Conservation (phyloP, 345 rosid species). For the Eucalyptus guilfoylei region DNA sequence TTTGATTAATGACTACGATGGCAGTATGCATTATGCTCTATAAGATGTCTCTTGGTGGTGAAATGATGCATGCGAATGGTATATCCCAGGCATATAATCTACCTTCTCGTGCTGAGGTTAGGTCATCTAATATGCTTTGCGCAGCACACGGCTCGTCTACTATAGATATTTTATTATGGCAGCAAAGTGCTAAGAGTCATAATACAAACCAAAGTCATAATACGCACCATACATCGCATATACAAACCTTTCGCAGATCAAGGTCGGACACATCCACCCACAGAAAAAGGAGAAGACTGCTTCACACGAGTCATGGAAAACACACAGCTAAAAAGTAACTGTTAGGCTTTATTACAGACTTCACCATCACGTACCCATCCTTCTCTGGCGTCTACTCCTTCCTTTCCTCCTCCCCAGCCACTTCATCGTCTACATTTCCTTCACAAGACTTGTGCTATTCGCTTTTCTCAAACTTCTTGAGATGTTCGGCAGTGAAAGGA, state of each 20-base stretch:
- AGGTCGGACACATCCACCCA: neutral
- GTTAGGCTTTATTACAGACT: neutral
- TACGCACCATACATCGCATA: neutral
- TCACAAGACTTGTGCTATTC: slow-evolving; percentile 34
- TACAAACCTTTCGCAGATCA: neutral
- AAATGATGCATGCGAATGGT: neutral
- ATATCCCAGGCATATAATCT: neutral
- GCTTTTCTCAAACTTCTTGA: slow-evolving; percentile 7
- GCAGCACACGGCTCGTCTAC: neutral
- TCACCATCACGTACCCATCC: slow-evolving; percentile 30
- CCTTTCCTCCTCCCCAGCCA: neutral
- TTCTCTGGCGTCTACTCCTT: neutral
- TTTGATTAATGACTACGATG: neutral
- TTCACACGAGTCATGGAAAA: neutral
- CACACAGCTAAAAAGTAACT: slow-evolving; percentile 6
- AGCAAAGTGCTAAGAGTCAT: neutral
- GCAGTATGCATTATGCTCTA: neutral
- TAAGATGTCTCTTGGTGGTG: neutral
- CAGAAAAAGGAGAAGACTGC: neutral
- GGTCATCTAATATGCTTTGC: accelerated
- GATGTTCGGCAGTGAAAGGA: slow-evolving; percentile 16
- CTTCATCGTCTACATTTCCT: slow-evolving; percentile 57
- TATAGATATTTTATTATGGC: neutral
- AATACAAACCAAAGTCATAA: neutral
- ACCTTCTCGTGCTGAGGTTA: neutral